phyloP scores from a whole-genome alignment of 495 filamentous ascomycete species.

The Hyphodiscus hymeniophilus region DNA sequence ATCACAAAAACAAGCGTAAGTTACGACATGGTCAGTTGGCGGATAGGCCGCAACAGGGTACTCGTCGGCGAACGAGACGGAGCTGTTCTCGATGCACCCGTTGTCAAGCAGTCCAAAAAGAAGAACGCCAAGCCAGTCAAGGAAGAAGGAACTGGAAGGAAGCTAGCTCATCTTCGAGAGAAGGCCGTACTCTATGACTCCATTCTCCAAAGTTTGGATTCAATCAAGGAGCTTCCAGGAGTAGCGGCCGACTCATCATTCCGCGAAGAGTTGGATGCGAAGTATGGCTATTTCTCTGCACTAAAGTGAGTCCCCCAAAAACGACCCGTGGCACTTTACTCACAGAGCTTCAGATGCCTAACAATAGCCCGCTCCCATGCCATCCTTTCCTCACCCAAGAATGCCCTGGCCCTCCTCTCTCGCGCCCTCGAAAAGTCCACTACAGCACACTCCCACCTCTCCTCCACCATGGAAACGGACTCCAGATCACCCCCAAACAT shows the following conservation, averaged over 20 bases:
- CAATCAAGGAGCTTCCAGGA: constrained; percentile 81
- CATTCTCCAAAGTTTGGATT: constrained; percentile 79
- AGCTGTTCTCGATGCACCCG: constrained; percentile 43
- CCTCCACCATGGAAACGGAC: constrained; percentile 20
- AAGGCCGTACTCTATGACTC: constrained; percentile 89
- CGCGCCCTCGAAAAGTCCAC: constrained; percentile 39
- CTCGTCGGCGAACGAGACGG: constrained; percentile 76
- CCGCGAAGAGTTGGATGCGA: constrained; percentile 65
- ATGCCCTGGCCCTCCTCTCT: constrained; percentile 81
- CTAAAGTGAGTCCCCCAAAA: constrained; percentile 52
- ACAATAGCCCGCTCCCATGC: constrained; percentile 80
- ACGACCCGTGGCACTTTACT: too few relatives aligned
- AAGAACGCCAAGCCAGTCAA: constrained; percentile 28
- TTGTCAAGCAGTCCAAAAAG: constrained; percentile 21
- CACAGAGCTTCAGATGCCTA: constrained; percentile 57
- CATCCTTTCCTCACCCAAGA: constrained; percentile 59
- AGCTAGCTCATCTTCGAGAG: constrained; percentile 74
- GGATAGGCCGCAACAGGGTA: constrained; percentile 85
- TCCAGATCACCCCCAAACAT: constrained; percentile 42
- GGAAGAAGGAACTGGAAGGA: constrained; percentile 53
- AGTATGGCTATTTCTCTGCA: constrained; percentile 77
- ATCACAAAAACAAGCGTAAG: constrained; percentile 89
- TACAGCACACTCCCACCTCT: constrained; percentile 30
- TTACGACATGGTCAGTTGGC: constrained; percentile 88
- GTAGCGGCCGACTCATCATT: constrained; percentile 80